These are phyloP conservation scores for Camillea tinctor DNA, from an alignment of 2,329 filamentous ascomycete genomes.

Conservation along the genomic window DNA sequence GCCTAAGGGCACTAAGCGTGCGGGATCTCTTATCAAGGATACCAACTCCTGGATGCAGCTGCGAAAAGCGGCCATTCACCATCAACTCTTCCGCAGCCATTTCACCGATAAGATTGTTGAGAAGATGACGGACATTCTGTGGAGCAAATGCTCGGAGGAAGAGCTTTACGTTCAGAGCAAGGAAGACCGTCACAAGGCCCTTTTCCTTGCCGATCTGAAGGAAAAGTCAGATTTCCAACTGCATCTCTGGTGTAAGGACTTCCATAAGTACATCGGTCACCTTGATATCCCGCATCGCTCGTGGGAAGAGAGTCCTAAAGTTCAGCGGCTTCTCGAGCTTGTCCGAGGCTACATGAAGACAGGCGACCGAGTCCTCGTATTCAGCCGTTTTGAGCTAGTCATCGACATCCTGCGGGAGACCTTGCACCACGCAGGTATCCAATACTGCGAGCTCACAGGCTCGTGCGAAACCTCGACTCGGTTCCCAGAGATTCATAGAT, in stretches of 20 bases:
- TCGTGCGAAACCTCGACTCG: conserved; percentile 77
- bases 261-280: conserved; percentile 48
- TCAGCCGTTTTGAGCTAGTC: conserved; percentile 89
- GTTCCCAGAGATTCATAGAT: conserved; percentile 85
- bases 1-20: conserved; percentile 59
- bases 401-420: conserved; percentile 88
- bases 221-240: conserved; percentile 63
- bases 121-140: conserved; percentile 74
- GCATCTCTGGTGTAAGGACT: conserved; percentile 64
- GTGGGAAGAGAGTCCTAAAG: conserved; percentile 73
- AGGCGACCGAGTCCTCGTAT: conserved; percentile 84
- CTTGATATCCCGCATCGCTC: conserved; percentile 54
- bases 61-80: conserved; percentile 88
- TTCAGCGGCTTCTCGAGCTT: conserved; percentile 75
- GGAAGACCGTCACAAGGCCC: conserved; percentile 49
- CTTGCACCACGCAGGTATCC: conserved; percentile 68
- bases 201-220: conserved; percentile 56
- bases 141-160: conserved; percentile 62
- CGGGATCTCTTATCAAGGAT: conserved; percentile 53
- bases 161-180: conserved; percentile 42
- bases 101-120: conserved; percentile 74
- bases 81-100: conserved; percentile 78
- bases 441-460: conserved; percentile 85
- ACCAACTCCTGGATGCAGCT: conserved; percentile 82
- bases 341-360: conserved; percentile 71